Conservation (phyloP, 1,284 basidiomycete species). For the Puccinia novopanici region DNA sequence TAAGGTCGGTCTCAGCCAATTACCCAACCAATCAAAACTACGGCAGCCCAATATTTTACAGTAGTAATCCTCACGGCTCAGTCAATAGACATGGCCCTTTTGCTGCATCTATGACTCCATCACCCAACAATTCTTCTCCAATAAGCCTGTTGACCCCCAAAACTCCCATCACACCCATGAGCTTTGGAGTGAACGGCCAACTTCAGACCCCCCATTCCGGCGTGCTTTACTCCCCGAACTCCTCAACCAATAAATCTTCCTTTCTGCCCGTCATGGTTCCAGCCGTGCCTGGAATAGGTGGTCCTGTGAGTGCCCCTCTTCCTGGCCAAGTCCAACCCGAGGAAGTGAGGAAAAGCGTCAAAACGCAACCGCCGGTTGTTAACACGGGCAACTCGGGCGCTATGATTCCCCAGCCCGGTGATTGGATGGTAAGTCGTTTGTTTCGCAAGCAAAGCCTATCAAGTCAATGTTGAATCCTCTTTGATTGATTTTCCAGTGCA, state of each 20-base stretch:
- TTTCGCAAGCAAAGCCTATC: neutral
- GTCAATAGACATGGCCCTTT: constrained; percentile 12
- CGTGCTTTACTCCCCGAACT: neutral
- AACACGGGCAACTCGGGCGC: constrained; percentile 44
- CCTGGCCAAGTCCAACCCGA: constrained; percentile 47
- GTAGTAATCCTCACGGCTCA: constrained; percentile 22
- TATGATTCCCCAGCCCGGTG: constrained; percentile 46
- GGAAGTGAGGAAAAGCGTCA: constrained; percentile 43
- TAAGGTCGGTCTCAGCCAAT: constrained; percentile 8
- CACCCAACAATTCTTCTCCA: constrained; percentile 8
- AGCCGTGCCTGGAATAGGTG: constrained; percentile 10
- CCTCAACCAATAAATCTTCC: constrained; percentile 6
- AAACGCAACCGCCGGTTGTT: constrained; percentile 43
- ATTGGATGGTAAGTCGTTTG: constrained; percentile 42
- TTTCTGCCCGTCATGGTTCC: constrained; percentile 31
- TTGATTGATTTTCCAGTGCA: constrained; percentile 18
- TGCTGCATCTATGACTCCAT: constrained; percentile 4
- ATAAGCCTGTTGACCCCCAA: neutral
- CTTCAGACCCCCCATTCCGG: neutral
- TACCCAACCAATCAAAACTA: constrained; percentile 7
- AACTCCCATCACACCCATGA: constrained; percentile 15
- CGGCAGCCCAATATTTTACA: constrained; percentile 10
- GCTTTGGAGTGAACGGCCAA: constrained; percentile 13
- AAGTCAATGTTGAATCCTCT: neutral
- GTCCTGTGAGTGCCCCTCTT: constrained; percentile 30